Evolutionary conservation across 73 alveolate genomes (phyloP).

Genomic region (Paramecium biaurelia): DNA sequence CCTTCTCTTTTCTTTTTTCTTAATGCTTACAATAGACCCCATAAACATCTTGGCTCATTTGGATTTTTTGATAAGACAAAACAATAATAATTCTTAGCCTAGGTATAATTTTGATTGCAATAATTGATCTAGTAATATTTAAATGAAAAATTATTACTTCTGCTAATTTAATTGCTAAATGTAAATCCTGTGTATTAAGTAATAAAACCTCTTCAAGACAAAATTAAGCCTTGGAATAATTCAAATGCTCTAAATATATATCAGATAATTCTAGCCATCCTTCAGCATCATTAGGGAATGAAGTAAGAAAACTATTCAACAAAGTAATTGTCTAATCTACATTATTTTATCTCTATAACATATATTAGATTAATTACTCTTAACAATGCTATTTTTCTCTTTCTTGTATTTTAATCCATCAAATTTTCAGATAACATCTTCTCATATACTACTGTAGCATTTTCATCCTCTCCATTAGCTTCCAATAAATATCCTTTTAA

Average conservation of each 20-base stretch:
- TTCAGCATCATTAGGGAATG: conserved; percentile 22
- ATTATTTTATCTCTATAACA: neutral
- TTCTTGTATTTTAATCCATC: neutral
- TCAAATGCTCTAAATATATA: neutral
- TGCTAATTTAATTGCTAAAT: neutral
- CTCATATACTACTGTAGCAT: conserved; percentile 1
- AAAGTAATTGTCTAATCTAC: neutral
- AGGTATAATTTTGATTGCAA: neutral
- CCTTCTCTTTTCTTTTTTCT: conserved; percentile 19
- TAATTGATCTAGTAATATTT: neutral
- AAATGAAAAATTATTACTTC: neutral
- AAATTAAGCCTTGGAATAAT: conserved; percentile 10
- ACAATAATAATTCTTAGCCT: conserved; percentile 45
- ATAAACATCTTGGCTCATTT: conserved; percentile 11
- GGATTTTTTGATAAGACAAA: conserved; percentile 25
- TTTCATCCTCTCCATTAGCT: neutral
- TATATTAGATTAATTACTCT: neutral
- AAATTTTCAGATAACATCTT: neutral
- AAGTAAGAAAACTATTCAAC: neutral
- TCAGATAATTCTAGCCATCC: conserved; percentile 42
- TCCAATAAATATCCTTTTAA: conserved; percentile 11
- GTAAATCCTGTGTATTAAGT: neutral
- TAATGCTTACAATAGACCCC: conserved; percentile 48
- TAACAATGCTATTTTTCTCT: conserved; percentile 4
- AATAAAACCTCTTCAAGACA: conserved; percentile 40